Conservation (phyloP, 805 yeast species). For the Starmerella vaccinii region DNA sequence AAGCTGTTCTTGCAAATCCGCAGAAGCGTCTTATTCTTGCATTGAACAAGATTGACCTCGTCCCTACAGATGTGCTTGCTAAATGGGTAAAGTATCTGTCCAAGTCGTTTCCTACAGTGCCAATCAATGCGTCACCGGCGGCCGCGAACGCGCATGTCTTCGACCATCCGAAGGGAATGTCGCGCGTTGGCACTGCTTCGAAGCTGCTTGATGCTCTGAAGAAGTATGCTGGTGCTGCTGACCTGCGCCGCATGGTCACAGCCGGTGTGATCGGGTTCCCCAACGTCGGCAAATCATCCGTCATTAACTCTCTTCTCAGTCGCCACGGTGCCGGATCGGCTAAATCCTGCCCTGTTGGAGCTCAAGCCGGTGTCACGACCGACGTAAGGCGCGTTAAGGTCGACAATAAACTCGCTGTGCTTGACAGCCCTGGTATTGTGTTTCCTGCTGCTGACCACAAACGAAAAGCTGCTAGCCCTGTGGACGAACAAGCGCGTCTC, state of each 20-base stretch:
- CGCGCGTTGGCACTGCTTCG: constrained; percentile 60
- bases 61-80: constrained; percentile 74
- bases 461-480: constrained; percentile 30
- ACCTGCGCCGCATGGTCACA: constrained; percentile 76
- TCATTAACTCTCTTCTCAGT: constrained; percentile 70
- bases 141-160: constrained; percentile 59
- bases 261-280: constrained; percentile 98
- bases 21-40: constrained; percentile 77
- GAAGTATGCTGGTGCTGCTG: constrained; percentile 70
- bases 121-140: constrained; percentile 64
- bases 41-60: constrained; percentile 83
- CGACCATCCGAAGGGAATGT: constrained; percentile 53
- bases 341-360: constrained; percentile 90
- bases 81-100: constrained; percentile 75
- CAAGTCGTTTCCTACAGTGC: constrained; percentile 82
- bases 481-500: constrained; percentile 76
- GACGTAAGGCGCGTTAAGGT: constrained; percentile 82
- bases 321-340: constrained; percentile 45
- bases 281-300: constrained; percentile 91
- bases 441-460: constrained; percentile 53
- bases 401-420: constrained; percentile 75
- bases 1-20: constrained; percentile 69
- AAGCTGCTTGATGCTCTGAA: constrained; percentile 71
- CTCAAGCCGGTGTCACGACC: constrained; percentile 95
- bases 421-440: constrained; percentile 96